Evolutionary conservation across 2,329 filamentous ascomycete species (phyloP).

Genomic region (Fusarium fracticaudum): DNA sequence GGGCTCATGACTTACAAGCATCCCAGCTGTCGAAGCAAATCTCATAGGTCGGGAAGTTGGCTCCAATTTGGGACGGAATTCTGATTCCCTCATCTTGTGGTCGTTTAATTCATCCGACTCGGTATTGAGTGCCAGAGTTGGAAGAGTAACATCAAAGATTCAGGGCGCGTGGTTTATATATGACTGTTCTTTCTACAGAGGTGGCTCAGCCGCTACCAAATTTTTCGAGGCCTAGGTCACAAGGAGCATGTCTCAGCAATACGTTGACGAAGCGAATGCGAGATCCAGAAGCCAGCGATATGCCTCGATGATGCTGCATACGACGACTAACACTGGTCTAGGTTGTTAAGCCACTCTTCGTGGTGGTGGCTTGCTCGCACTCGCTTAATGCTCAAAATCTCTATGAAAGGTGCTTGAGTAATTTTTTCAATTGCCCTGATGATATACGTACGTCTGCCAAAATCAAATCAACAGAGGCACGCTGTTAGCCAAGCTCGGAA

Average conservation of each 20-base stretch:
- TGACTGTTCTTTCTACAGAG: neutral
- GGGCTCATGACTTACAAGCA: slow-evolving; percentile 30
- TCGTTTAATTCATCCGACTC: neutral
- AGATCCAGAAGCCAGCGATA: neutral
- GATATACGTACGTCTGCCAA: neutral
- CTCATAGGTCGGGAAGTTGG: slow-evolving; percentile 31
- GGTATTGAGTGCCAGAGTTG: neutral
- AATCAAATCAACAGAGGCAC: neutral
- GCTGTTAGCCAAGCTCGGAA: neutral
- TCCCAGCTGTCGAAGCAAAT: slow-evolving; percentile 19
- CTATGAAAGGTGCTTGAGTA: neutral
- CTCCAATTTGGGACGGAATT: slow-evolving; percentile 41
- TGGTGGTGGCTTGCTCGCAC: slow-evolving; percentile 21
- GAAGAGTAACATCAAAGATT: neutral
- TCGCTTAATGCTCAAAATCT: slow-evolving; percentile 16
- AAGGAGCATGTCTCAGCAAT: neutral
- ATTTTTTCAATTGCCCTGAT: neutral
- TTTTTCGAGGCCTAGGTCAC: neutral
- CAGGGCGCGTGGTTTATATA: neutral
- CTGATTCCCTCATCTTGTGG: slow-evolving; percentile 18
- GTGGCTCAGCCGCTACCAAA: neutral
- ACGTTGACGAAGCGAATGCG: slow-evolving; percentile 16
- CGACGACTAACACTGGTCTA: neutral
- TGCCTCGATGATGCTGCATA: neutral
- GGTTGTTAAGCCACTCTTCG: neutral